phyloP scores from a whole-genome alignment of 1,284 basidiomycete species.

The Boletus sp. region DNA sequence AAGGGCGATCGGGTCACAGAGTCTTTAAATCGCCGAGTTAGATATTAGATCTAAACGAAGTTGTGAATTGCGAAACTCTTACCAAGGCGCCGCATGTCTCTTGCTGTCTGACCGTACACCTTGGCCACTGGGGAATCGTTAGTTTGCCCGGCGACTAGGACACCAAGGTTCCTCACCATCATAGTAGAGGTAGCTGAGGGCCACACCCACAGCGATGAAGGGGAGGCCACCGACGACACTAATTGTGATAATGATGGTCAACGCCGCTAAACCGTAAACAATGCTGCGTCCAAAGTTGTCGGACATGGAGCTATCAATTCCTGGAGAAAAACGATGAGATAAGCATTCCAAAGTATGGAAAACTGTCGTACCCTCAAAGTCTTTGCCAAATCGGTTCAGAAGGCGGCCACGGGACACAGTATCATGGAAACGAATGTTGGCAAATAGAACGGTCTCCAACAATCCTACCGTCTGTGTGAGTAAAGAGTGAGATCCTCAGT shows the following conservation, averaged over 20 bases:
- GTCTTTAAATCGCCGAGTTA: slow-evolving; percentile 42
- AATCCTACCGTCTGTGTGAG: slow-evolving; percentile 45
- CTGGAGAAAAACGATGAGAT: slow-evolving; percentile 32
- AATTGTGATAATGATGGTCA: slow-evolving; percentile 73
- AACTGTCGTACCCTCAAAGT: slow-evolving; percentile 73
- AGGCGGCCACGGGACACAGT: slow-evolving; percentile 84
- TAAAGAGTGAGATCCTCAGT: not conserved
- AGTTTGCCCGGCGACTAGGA: not conserved
- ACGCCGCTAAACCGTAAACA: slow-evolving; percentile 53
- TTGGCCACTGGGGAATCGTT: slow-evolving; percentile 40
- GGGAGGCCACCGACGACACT: slow-evolving; percentile 75
- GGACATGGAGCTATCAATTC: slow-evolving; percentile 80
- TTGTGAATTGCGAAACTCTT: slow-evolving; percentile 19
- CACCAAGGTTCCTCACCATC: slow-evolving; percentile 48
- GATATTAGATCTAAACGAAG: not conserved
- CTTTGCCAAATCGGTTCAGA: slow-evolving; percentile 89
- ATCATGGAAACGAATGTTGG: slow-evolving; percentile 91
- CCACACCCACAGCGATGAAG: slow-evolving; percentile 59
- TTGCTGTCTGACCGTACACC: slow-evolving; percentile 78
- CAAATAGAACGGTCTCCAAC: slow-evolving; percentile 83
- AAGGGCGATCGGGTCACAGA: slow-evolving; percentile 87
- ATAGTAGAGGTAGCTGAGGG: slow-evolving; percentile 67
- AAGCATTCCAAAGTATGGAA: not conserved
- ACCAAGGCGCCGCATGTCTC: slow-evolving; percentile 87
- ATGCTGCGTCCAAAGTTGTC: slow-evolving; percentile 83